Percentiles rank a stretch among this genome's conserved stretches.
Evolutionary conservation across 768 basidiomycete species (phyloP).

Genomic region (Mycena kentingensis): DNA sequence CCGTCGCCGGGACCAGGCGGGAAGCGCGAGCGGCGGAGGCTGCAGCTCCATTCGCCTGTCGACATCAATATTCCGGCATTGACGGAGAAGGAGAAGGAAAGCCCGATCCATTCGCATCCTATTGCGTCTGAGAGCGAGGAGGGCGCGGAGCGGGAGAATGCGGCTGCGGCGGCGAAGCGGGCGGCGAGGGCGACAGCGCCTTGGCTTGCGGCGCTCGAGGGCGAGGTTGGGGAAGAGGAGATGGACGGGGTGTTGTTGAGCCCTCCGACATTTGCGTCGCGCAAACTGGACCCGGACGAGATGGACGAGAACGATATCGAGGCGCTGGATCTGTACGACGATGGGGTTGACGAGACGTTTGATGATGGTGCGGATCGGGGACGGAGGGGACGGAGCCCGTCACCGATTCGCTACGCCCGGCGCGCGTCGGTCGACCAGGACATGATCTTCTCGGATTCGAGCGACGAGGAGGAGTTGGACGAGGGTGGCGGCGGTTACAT

Average conservation of each 20-base stretch:
- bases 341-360: constrained; percentile 2
- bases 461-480: constrained; percentile 13
- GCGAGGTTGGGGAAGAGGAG: constrained; percentile 19
- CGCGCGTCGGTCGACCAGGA: constrained; percentile 14
- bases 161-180: neutral
- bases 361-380: neutral
- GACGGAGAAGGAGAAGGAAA: neutral
- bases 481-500: neutral
- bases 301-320: constrained; percentile 15
- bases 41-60: constrained; percentile 12
- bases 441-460: constrained; percentile 18
- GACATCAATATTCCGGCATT: neutral
- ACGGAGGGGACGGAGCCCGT: constrained; percentile 11
- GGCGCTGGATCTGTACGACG: constrained; percentile 10
- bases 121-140: constrained; percentile 18
- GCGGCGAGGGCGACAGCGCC: neutral
- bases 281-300: constrained; percentile 4
- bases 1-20: constrained; percentile 1
- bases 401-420: constrained; percentile 20
- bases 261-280: constrained; percentile 18
- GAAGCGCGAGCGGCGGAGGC: constrained; percentile 15
- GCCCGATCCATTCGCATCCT: constrained; percentile 22
- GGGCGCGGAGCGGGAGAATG: constrained; percentile 9
- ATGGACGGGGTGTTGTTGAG: constrained; percentile 19
- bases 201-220: constrained; percentile 22